Evolutionary conservation across 176 grass and related monocot genomes (phyloP), one percentile per base, ranked within the genome.

Genomic region (Dactylis glomerata): DNA sequence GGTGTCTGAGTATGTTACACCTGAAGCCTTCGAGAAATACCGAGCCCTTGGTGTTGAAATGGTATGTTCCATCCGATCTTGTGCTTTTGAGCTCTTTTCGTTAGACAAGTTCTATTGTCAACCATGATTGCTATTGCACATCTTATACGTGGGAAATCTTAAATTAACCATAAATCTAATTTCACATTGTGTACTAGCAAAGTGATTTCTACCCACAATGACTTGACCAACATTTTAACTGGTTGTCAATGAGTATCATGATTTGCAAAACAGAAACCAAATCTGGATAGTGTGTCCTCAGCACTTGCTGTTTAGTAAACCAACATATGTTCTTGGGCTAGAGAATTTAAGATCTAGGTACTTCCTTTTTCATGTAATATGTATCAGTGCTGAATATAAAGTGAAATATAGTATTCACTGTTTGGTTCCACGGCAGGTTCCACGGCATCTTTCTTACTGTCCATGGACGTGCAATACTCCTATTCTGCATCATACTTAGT

Each of bases 1-100:
- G 15, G 96, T 98, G 61, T 98, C 93, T 82, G 96, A 98, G 50
- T 98, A 98, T 87, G 86, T 98, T 71, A 93, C 96, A 7, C 96
- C 96, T 14, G 87, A 95, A 86, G 93, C 93, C 77, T 98, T 98
- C 24, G 93, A 98, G 52, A 94, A 85, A 30, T 95, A 98, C 71
- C 89, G 68, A 46, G 23, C 86, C 51, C 86, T 95, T 89, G 93
- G 93, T 76, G 85, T 90, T 78, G 87, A 98, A 87, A 95, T 95
- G 96, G 96, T 98, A 95, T 44, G 45, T 11, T 73, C 42, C 71
- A 62, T 68, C 49, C 57, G 2, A 24, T 75, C 14, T 75, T 75
- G 72, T 75, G 28, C 16, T 73, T 83, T 83, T 28, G 20, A 34
- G 68, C 6, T 68, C 47, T 79, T 74, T 0, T 15, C 0, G 24